These are phyloP conservation scores for Phytophthora cactorum DNA, from an alignment of 352 stramenopile species.

Conservation along the genomic window DNA sequence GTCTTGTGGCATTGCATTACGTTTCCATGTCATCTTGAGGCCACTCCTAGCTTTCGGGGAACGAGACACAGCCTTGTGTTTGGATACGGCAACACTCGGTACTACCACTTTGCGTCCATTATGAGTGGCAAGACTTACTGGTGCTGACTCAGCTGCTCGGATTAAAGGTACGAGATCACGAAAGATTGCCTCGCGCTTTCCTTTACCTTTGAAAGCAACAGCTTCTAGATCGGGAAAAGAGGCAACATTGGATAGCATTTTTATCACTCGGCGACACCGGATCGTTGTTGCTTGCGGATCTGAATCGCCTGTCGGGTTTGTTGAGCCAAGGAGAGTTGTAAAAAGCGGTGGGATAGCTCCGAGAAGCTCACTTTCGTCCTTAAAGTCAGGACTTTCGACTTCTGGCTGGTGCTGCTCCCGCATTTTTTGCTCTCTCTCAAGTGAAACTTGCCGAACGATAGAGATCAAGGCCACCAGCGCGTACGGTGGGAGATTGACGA, in stretches of 20 bases:
- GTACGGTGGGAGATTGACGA: slow-evolving; percentile 49
- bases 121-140: background rate
- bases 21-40: slow-evolving; percentile 6
- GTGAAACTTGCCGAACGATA: slow-evolving; percentile 34
- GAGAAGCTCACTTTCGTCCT: slow-evolving; percentile 43
- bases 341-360: slow-evolving; percentile 48
- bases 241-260: slow-evolving; percentile 49
- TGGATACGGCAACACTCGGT: slow-evolving; percentile 9
- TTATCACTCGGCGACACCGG: slow-evolving; percentile 51
- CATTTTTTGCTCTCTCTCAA: slow-evolving; percentile 33
- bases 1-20: background rate
- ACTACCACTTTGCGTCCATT: slow-evolving; percentile 20
- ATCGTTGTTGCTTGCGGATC: slow-evolving; percentile 11
- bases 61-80: slow-evolving; percentile 1
- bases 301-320: background rate
- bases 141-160: slow-evolving; percentile 20
- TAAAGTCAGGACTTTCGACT: slow-evolving; percentile 5
- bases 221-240: slow-evolving; percentile 49
- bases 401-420: slow-evolving; percentile 7
- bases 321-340: slow-evolving; percentile 38
- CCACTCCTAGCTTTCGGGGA: background rate
- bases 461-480: slow-evolving; percentile 45
- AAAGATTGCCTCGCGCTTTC: slow-evolving; percentile 27
- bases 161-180: slow-evolving; percentile 30
- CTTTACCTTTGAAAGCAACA: slow-evolving; percentile 20